Conservation (phyloP, 345 rosid genomes). For the Streptanthus diversifolius region DNA sequence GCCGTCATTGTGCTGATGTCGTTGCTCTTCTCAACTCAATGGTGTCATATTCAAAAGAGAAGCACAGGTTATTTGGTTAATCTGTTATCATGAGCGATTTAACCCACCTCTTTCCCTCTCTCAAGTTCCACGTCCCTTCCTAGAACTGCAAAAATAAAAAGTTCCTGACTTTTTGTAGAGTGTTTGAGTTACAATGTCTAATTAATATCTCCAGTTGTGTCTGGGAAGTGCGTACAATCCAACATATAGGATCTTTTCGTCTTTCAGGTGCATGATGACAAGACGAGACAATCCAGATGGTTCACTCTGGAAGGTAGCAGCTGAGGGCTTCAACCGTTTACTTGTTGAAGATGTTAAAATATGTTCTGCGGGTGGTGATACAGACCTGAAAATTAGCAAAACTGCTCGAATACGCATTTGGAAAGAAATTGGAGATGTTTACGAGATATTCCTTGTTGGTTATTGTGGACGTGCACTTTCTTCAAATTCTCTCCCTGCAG, state of each 20-base stretch:
- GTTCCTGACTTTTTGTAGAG: neutral
- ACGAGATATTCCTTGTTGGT: constrained; percentile 88
- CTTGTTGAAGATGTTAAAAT: constrained; percentile 62
- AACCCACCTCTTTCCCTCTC: neutral
- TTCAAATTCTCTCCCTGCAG: constrained; percentile 62
- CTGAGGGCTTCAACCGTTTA: constrained; percentile 81
- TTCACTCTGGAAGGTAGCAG: constrained; percentile 88
- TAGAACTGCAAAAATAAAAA: neutral
- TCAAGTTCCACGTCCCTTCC: neutral
- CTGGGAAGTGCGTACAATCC: constrained; percentile 12
- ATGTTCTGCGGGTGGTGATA: constrained; percentile 34
- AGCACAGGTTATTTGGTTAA: constrained; percentile 8
- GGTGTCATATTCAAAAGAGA: constrained; percentile 6
- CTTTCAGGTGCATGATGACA: constrained; percentile 80
- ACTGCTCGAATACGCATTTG: constrained; percentile 72
- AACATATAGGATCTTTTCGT: constrained; percentile 21
- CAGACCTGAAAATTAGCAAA: constrained; percentile 53
- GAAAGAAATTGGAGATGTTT: constrained; percentile 96
- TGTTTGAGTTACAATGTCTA: neutral
- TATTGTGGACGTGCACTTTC: constrained; percentile 95
- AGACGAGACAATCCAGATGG: constrained; percentile 96
- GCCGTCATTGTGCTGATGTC: neutral
- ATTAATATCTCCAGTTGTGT: neutral
- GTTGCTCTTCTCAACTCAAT: constrained; percentile 2
- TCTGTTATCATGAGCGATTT: neutral